Percentiles rank a stretch among this genome's conserved stretches.
These are phyloP conservation scores for Keithomyces neogunnii DNA, from an alignment of 2,329 filamentous ascomycete species.

Conservation along the genomic window DNA sequence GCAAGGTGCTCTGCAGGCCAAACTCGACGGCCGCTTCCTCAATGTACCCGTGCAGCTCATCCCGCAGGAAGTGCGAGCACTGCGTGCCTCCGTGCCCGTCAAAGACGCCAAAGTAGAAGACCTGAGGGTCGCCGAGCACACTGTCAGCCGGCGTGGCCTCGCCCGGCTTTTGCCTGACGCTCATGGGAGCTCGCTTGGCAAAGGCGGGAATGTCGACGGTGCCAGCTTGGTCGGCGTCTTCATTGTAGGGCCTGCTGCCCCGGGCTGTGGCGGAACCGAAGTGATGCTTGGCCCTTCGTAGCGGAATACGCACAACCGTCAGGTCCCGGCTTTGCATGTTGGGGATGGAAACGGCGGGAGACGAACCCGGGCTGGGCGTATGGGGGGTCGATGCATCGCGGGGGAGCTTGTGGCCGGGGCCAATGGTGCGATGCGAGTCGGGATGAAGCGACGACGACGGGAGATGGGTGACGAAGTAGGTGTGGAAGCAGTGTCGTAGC, in stretches of 20 bases:
- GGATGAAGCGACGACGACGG: conserved; percentile 90
- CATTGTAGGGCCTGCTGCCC: conserved; percentile 81
- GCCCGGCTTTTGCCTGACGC: conserved; percentile 40
- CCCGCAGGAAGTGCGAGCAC: conserved; percentile 78
- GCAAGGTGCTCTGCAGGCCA: conserved; percentile 67
- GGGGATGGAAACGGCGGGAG: conserved; percentile 51
- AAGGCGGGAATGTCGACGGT: conserved; percentile 92
- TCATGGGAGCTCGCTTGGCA: conserved; percentile 70
- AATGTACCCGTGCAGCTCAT: conserved; percentile 80
- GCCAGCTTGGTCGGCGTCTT: conserved; percentile 89
- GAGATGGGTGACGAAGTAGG: conserved; percentile 95
- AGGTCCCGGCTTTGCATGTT: conserved; percentile 62
- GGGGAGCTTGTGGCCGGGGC: conserved; percentile 76
- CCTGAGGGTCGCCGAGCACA: conserved; percentile 80
- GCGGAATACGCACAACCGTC: conserved; percentile 88
- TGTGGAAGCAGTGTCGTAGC: conserved; percentile 56
- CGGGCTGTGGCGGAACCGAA: conserved; percentile 75
- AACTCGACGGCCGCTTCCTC: conserved; percentile 73
- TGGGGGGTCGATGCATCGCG: conserved; percentile 79
- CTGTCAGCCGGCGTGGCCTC: conserved; percentile 65
- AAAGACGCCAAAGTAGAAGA: conserved; percentile 96
- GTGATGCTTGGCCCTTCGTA: conserved; percentile 92
- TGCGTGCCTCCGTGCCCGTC: conserved; percentile 90
- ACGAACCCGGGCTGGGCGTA: conserved; percentile 42
- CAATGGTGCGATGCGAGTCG: conserved; percentile 57